A percentile compares a stretch with the other conserved stretches of the same genome.
phyloP scores from a whole-genome alignment of 257 asterid genomes.

The Przewalskia tangutica region DNA sequence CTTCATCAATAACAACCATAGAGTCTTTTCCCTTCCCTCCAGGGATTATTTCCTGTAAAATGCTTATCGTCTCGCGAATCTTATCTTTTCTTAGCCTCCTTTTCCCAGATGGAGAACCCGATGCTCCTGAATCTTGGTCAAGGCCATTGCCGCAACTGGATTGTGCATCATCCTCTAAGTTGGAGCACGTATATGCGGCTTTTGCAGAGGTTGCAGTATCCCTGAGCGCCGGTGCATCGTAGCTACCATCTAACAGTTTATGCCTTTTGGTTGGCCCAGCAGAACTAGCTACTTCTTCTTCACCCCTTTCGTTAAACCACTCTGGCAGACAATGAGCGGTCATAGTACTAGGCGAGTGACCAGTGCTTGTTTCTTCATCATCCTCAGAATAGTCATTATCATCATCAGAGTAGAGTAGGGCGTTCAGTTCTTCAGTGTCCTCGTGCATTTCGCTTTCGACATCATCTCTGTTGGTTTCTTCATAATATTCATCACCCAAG shows the following conservation, averaged over 20 bases:
- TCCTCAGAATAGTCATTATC: conserved; percentile 32
- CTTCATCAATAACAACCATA: conserved; percentile 55
- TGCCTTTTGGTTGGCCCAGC: conserved; percentile 41
- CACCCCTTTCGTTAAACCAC: conserved; percentile 33
- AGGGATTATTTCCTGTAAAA: conserved; percentile 58
- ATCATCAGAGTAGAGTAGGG: conserved; percentile 66
- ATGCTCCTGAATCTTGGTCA: conserved; percentile 3
- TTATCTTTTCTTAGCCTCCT: conserved; percentile 50
- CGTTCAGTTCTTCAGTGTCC: conserved; percentile 80
- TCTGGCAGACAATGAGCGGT: conserved; percentile 31
- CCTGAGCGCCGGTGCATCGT: conserved; percentile 8
- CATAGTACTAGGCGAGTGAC: conserved; percentile 87
- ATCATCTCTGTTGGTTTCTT: conserved; percentile 25
- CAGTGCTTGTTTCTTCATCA: conserved; percentile 79
- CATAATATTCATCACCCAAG: conserved; percentile 15
- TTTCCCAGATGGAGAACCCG: not conserved
- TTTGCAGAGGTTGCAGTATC: conserved; percentile 19
- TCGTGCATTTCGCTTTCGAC: conserved; percentile 56
- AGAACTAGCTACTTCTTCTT: conserved; percentile 52
- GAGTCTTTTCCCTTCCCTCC: conserved; percentile 50
- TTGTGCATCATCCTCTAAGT: conserved; percentile 54
- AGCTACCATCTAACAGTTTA: conserved; percentile 32
- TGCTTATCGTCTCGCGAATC: conserved; percentile 42
- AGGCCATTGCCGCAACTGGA: conserved; percentile 39
- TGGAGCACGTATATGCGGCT: conserved; percentile 14